phyloP scores from a whole-genome alignment of 345 rosid species.

The Odontarrhena argentea region DNA sequence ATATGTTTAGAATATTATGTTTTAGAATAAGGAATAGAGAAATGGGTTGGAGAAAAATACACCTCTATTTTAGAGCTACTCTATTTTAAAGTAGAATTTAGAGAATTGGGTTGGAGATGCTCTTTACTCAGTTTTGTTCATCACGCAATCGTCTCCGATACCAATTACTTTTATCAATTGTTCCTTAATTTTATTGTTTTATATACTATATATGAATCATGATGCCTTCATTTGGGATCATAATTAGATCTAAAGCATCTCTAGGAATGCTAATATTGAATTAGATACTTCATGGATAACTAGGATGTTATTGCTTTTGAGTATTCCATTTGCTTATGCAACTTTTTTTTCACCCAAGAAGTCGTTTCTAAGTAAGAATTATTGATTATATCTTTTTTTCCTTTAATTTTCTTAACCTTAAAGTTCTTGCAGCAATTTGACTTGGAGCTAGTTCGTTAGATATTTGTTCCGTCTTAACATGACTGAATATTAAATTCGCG shows the following conservation, averaged over 20 bases:
- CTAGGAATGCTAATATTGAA: slow-evolving; percentile 51
- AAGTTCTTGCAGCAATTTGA: slow-evolving; percentile 4
- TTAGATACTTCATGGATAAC: slow-evolving; percentile 70
- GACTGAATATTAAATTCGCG: slow-evolving; percentile 4
- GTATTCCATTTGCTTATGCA: slow-evolving; percentile 95
- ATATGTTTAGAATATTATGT: too few relatives aligned
- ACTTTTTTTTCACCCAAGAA: slow-evolving; percentile 85
- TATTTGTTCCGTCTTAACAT: slow-evolving; percentile 12
- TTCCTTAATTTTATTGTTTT: slow-evolving; percentile 21
- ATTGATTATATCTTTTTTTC: not conserved
- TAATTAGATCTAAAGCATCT: slow-evolving; percentile 61
- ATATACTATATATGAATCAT: slow-evolving; percentile 38
- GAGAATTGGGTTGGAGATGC: too few relatives aligned
- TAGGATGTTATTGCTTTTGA: slow-evolving; percentile 95
- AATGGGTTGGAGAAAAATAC: too few relatives aligned
- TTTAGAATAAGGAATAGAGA: too few relatives aligned
- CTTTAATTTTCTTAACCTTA: not conserved
- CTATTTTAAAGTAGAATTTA: too few relatives aligned
- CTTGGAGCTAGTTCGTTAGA: slow-evolving; percentile 20
- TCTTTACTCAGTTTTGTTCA: too few relatives aligned
- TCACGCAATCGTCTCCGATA: too few relatives aligned
- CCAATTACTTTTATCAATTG: slow-evolving; percentile 20
- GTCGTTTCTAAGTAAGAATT: slow-evolving; percentile 83
- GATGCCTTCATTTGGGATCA: slow-evolving; percentile 85
- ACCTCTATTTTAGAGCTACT: too few relatives aligned